Conservation (phyloP, 768 basidiomycete genomes). For the Leccinellum luteum region DNA sequence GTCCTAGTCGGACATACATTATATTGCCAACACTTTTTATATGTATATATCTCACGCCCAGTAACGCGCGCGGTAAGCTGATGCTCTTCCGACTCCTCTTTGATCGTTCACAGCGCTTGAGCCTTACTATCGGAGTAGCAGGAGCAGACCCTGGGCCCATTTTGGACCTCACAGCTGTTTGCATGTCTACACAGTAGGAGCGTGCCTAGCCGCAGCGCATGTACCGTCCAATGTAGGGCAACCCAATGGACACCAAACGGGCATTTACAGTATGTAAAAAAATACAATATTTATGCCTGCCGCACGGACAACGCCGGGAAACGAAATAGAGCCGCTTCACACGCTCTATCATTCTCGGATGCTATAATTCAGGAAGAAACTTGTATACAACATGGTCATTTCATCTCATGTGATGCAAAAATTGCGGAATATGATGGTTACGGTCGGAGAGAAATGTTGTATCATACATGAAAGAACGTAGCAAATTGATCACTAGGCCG, state of each 20-base stretch:
- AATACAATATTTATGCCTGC: neutral
- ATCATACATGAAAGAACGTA: neutral
- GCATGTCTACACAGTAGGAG: neutral
- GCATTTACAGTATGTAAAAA: neutral
- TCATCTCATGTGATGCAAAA: neutral
- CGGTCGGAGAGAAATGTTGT: neutral
- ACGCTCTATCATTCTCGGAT: neutral
- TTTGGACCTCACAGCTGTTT: neutral
- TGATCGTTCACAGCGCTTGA: neutral
- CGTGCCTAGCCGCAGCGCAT: neutral
- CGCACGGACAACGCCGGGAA: neutral
- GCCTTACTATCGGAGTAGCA: neutral
- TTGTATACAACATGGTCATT: neutral
- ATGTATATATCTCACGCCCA: neutral
- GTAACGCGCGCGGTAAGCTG: neutral
- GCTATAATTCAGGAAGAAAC: neutral
- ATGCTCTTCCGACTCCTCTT: neutral
- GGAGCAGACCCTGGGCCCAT: neutral
- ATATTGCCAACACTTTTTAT: neutral
- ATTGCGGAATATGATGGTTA: neutral
- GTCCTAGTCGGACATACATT: slow-evolving; percentile 1
- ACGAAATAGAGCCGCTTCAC: neutral
- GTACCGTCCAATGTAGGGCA: neutral
- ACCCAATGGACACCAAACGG: neutral
- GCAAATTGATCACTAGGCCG: neutral